Evolutionary conservation across 805 yeast species (phyloP).

Genomic region (Monosporozyma servazzii): DNA sequence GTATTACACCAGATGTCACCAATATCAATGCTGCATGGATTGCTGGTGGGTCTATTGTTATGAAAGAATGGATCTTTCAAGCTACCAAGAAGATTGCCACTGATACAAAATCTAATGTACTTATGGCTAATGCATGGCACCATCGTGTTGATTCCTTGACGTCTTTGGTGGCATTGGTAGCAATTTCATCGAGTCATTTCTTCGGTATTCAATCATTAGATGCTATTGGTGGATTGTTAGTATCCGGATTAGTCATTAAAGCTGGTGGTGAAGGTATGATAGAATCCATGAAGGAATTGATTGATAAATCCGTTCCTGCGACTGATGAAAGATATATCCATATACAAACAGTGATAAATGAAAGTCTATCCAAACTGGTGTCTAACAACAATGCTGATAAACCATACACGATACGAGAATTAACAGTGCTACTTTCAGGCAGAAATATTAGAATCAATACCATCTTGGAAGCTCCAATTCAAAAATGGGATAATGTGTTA

Average conservation of each 20-base stretch:
- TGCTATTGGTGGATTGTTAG: conserved; percentile 84
- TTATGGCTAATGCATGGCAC: conserved; percentile 98
- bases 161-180: conserved; percentile 78
- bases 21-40: conserved; percentile 93
- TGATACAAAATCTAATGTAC: conserved; percentile 72
- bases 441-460: conserved; percentile 40
- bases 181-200: conserved; percentile 78
- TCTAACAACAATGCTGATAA: conserved; percentile 36
- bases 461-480: conserved; percentile 33
- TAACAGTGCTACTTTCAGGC: conserved; percentile 47
- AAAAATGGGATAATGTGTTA: conserved; percentile 38
- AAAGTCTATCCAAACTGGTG: conserved; percentile 26
- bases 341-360: conserved; percentile 34
- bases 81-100: conserved; percentile 77
- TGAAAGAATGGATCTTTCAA: conserved; percentile 82
- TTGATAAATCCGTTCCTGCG: conserved; percentile 58
- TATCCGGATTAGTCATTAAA: conserved; percentile 68
- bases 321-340: conserved; percentile 41
- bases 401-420: conserved; percentile 32
- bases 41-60: conserved; percentile 77
- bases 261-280: conserved; percentile 76
- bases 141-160: conserved; percentile 92
- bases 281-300: conserved; percentile 62
- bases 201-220: conserved; percentile 78
- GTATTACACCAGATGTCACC: conserved; percentile 34